Percentiles rank a stretch among this genome's conserved stretches.
phyloP scores from a whole-genome alignment of 1,284 basidiomycete species.

The Cryptococcus sp. region DNA sequence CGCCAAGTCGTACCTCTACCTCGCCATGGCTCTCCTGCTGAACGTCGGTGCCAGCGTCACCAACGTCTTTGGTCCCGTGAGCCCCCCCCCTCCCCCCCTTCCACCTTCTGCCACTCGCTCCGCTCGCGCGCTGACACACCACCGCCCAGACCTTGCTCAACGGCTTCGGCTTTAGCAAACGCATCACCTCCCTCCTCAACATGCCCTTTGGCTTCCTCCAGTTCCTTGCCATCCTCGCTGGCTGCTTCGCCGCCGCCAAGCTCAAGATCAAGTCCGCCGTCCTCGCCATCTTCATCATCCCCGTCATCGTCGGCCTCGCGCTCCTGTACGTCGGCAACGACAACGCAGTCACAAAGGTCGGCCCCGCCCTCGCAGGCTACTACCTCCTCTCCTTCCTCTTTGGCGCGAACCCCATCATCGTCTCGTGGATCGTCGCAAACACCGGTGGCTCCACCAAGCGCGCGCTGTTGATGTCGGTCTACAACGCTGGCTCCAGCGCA shows the following conservation, averaged over 20 bases:
- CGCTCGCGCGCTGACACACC: constrained; percentile 20
- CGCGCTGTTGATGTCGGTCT: constrained; percentile 38
- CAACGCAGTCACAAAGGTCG: constrained; percentile 6
- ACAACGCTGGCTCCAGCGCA: constrained; percentile 32
- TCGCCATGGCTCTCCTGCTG: constrained; percentile 40
- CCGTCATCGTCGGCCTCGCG: constrained; percentile 42
- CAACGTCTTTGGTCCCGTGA: constrained; percentile 30
- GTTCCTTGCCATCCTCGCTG: constrained; percentile 34
- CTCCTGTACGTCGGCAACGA: constrained; percentile 15
- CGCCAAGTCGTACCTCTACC: constrained; percentile 45
- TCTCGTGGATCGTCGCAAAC: constrained; percentile 51
- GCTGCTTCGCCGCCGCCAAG: constrained; percentile 36
- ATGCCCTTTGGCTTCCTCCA: constrained; percentile 50
- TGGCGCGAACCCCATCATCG: constrained; percentile 48
- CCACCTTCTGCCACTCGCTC: neutral
- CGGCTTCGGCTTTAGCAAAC: constrained; percentile 39
- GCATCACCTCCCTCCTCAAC: constrained; percentile 45
- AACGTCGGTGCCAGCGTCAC: constrained; percentile 45
- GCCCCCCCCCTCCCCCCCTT: neutral
- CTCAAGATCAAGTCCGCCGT: constrained; percentile 41
- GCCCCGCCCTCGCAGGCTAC: constrained; percentile 42
- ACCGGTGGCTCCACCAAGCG: constrained; percentile 48
- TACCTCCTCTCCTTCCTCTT: constrained; percentile 50
- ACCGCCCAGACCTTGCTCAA: constrained; percentile 25
- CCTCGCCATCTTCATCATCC: constrained; percentile 34